Conservation (phyloP, 2,329 filamentous ascomycete species). For the Chaetomiaceae sp. region DNA sequence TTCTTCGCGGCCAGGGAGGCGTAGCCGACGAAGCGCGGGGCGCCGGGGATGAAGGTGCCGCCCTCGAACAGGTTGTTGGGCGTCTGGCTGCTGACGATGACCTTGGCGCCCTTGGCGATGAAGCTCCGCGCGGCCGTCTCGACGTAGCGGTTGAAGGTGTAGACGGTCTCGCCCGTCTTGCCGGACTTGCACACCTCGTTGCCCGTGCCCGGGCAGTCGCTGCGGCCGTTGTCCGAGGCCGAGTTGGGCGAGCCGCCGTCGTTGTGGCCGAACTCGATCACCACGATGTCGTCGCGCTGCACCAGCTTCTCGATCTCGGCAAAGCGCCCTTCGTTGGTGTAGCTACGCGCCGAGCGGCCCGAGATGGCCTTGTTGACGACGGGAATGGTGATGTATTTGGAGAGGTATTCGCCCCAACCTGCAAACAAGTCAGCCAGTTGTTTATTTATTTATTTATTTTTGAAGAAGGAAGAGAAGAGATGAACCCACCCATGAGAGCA, state of each 20-base stretch:
- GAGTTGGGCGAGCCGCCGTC: conserved; percentile 54
- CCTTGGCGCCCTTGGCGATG: conserved; percentile 53
- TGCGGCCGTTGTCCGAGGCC: conserved; percentile 54
- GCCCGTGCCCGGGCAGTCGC: conserved; percentile 51
- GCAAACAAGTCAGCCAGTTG: no score
- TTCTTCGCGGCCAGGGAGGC: conserved; percentile 34
- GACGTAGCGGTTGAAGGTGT: conserved; percentile 33
- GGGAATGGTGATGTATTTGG: conserved; percentile 40
- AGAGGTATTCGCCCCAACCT: conserved; percentile 56
- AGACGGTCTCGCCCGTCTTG: conserved; percentile 28
- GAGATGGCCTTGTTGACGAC: conserved; percentile 59
- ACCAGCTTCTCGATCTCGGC: conserved; percentile 47
- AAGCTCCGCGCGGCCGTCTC: conserved; percentile 31
- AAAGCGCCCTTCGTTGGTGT: conserved; percentile 59
- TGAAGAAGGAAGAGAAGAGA: no score
- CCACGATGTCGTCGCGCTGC: conserved; percentile 55
- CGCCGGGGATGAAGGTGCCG: conserved; percentile 43
- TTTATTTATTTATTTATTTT: no score
- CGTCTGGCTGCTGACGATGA: conserved; percentile 55
- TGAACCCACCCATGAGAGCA: conserved; percentile 17
- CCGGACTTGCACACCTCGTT: conserved; percentile 46
- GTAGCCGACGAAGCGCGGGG: conserved; percentile 55
- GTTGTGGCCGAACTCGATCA: conserved; percentile 70
- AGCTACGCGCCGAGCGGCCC: conserved; percentile 59
- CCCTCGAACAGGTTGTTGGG: conserved; percentile 60